Conservation (phyloP, 31 red algal species). For the Porphyra umbilicalis region DNA sequence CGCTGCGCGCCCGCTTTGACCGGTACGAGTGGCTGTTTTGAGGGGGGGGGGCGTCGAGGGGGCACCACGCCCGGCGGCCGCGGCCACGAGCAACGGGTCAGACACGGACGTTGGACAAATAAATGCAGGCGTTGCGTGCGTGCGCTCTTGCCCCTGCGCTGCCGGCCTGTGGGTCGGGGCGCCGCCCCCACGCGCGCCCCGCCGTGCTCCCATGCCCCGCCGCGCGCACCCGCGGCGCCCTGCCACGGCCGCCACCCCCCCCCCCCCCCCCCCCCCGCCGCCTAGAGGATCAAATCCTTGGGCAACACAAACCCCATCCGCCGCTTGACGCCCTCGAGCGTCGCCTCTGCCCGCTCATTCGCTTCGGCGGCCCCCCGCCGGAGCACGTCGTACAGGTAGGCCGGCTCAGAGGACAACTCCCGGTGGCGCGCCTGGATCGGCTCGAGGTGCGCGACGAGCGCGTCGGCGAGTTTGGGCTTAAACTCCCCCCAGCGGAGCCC, state of each 20-base stretch:
- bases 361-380: constrained; percentile 61
- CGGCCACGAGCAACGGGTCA: too few relatives aligned
- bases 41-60: background rate
- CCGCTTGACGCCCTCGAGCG: constrained; percentile 58
- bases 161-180: too few relatives aligned
- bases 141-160: too few relatives aligned
- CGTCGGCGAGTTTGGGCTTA: constrained; percentile 88
- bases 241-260: background rate
- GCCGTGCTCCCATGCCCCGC: too few relatives aligned
- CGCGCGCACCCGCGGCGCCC: too few relatives aligned
- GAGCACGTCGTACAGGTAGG: constrained; percentile 60
- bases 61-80: too few relatives aligned
- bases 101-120: too few relatives aligned
- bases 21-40: constrained; percentile 61
- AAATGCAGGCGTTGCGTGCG: too few relatives aligned
- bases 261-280: background rate
- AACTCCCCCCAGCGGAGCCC: constrained; percentile 82
- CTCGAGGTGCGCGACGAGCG: constrained; percentile 56
- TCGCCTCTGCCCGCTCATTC: constrained; percentile 66
- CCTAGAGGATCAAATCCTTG: background rate
- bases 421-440: constrained; percentile 83
- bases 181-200: too few relatives aligned
- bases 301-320: constrained; percentile 80
- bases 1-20: constrained; percentile 45
- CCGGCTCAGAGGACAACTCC: constrained; percentile 63